Evolutionary conservation across 2,329 filamentous ascomycete species (phyloP).

Genomic region (Ophiocordyceps sinensis): DNA sequence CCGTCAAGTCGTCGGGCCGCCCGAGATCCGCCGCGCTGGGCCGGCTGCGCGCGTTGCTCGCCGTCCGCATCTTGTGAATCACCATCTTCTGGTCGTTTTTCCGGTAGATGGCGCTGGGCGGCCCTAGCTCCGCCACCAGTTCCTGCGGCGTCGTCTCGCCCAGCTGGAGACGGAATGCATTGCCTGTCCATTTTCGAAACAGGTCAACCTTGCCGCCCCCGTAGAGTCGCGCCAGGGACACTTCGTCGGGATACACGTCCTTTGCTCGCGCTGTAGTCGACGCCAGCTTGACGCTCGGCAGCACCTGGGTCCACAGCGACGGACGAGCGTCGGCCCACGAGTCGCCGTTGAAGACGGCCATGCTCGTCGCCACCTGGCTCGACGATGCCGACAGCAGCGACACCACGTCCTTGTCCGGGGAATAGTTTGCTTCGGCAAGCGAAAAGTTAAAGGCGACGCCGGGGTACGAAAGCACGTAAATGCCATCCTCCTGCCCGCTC

Average conservation of each 20-base stretch:
- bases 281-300: conserved; percentile 61
- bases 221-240: conserved; percentile 65
- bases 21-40: conserved; percentile 27
- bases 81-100: conserved; percentile 83
- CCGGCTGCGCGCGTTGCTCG: conserved; percentile 34
- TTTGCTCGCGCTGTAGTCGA: conserved; percentile 55
- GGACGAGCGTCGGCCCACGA: conserved; percentile 79
- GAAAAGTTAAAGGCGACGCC: conserved; percentile 90
- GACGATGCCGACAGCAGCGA: conserved; percentile 68
- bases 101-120: conserved; percentile 85
- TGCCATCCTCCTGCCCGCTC: conserved; percentile 43
- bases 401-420: conserved; percentile 66
- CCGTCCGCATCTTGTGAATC: conserved; percentile 55
- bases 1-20: conserved; percentile 43
- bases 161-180: conserved; percentile 56
- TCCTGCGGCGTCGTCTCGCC: conserved; percentile 88
- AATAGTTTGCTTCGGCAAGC: conserved; percentile 59
- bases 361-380: conserved; percentile 63
- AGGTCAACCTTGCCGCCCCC: conserved; percentile 70
- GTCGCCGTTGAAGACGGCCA: conserved; percentile 81
- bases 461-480: conserved; percentile 86
- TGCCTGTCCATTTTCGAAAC: conserved; percentile 52
- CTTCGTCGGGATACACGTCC: conserved; percentile 75
- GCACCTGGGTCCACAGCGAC: conserved; percentile 59
- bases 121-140: conserved; percentile 75